A percentile compares a stretch with the other conserved stretches of the same genome.
These are phyloP conservation scores for Arxiozyma slooffiae DNA, from an alignment of 1,139 yeast species.

Conservation along the genomic window DNA sequence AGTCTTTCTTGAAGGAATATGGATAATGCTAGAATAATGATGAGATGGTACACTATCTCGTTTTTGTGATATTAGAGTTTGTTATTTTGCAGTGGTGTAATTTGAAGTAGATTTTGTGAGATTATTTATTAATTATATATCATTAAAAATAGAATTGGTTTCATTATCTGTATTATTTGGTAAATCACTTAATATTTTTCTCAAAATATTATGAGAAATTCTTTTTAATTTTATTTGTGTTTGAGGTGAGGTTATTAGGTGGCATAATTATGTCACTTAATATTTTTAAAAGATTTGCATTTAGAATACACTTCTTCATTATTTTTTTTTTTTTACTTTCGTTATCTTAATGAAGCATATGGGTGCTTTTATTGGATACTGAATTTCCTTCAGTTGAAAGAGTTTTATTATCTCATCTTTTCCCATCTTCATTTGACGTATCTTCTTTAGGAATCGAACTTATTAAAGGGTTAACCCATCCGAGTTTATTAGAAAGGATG, in stretches of 20 bases:
- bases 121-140: neutral
- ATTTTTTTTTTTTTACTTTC: neutral
- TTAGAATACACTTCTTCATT: too few relatives aligned
- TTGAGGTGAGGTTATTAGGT: neutral
- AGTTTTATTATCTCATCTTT: neutral
- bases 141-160: neutral
- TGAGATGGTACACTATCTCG: neutral
- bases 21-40: neutral
- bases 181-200: conserved; percentile 20
- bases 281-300: neutral
- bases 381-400: neutral
- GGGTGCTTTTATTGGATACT: neutral
- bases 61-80: neutral
- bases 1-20: conserved; percentile 15
- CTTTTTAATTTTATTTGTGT: neutral
- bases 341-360: neutral
- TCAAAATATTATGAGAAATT: conserved; percentile 7
- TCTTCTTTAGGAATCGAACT: neutral
- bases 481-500: neutral
- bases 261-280: neutral
- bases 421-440: neutral
- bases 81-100: conserved; percentile 1
- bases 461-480: neutral
- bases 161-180: conserved; percentile 12
- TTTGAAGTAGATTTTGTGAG: neutral